Evolutionary conservation across 495 filamentous ascomycete genomes (phyloP).

Genomic region (Letharia lupina): DNA sequence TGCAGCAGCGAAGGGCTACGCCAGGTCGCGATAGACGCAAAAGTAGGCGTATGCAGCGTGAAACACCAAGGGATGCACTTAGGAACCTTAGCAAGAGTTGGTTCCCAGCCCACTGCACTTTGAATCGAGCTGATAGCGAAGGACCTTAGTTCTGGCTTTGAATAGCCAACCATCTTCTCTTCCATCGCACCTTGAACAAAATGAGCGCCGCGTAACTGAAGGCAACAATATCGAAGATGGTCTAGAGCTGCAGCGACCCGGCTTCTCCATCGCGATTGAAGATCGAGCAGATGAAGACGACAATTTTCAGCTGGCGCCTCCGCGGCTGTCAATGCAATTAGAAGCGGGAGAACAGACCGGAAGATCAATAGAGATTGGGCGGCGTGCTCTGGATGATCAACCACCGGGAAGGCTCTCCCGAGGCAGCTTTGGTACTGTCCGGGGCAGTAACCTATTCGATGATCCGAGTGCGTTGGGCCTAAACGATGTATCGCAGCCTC

Average conservation of each 20-base stretch:
- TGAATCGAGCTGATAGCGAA: not conserved
- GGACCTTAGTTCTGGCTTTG: slow-evolving; percentile 45
- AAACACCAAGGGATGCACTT: slow-evolving; percentile 66
- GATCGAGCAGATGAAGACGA: slow-evolving; percentile 43
- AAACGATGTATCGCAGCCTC: slow-evolving; percentile 14
- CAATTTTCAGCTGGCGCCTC: slow-evolving; percentile 48
- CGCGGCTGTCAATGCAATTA: slow-evolving; percentile 51
- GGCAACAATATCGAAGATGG: slow-evolving; percentile 58
- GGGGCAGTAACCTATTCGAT: slow-evolving; percentile 58
- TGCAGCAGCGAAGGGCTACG: slow-evolving; percentile 63
- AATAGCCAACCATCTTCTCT: slow-evolving; percentile 50
- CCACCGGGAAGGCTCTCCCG: slow-evolving; percentile 40
- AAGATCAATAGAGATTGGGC: slow-evolving; percentile 59
- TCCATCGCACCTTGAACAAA: slow-evolving; percentile 27
- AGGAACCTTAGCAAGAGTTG: slow-evolving; percentile 54
- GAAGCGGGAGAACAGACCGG: slow-evolving; percentile 64
- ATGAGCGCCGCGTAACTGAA: slow-evolving; percentile 30
- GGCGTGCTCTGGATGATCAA: slow-evolving; percentile 43
- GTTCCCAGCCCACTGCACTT: slow-evolving; percentile 3
- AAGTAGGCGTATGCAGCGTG: slow-evolving; percentile 59
- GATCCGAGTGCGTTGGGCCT: slow-evolving; percentile 35
- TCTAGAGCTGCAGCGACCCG: slow-evolving; percentile 52
- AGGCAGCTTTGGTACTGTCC: slow-evolving; percentile 47
- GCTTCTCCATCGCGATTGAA: slow-evolving; percentile 63
- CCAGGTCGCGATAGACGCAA: slow-evolving; percentile 58